Evolutionary conservation across 169 alveolate species (phyloP).

Genomic region (Plasmodium yoelii): DNA sequence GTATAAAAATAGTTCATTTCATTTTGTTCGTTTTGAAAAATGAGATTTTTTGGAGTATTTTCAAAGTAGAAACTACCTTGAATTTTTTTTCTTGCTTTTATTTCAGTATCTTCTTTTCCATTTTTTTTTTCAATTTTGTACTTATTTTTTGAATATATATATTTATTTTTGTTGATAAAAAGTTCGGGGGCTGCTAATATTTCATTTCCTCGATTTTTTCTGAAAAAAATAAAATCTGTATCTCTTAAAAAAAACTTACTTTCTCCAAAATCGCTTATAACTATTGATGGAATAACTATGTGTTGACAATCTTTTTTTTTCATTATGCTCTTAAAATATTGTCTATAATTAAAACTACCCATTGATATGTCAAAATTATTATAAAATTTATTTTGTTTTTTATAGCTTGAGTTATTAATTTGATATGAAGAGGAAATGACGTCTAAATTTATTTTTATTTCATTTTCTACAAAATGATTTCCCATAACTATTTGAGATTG

Average conservation of each 20-base stretch:
- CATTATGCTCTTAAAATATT: not conserved
- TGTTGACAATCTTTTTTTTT: not conserved
- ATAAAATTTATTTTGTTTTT: no score
- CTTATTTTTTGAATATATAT: not conserved
- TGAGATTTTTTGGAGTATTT: no score
- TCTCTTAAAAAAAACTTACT: conserved; percentile 52
- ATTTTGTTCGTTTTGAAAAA: not conserved
- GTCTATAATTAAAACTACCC: no score
- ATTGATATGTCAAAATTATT: no score
- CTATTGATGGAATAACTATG: conserved; percentile 16
- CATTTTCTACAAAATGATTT: no score
- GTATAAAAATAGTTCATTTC: no score
- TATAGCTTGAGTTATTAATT: no score
- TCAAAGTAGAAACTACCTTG: not conserved
- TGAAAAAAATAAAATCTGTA: conserved; percentile 56
- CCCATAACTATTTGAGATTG: no score
- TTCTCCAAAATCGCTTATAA: conserved; percentile 71
- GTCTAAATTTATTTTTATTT: no score
- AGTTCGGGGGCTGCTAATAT: conserved; percentile 52
- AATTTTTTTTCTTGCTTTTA: not conserved
- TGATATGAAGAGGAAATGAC: no score
- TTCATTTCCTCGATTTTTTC: conserved; percentile 68
- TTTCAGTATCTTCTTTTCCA: not conserved
- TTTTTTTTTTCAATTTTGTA: not conserved
- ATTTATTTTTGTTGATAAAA: not conserved